Conservation (phyloP, 345 rosid genomes). For the Turritis glabra region DNA sequence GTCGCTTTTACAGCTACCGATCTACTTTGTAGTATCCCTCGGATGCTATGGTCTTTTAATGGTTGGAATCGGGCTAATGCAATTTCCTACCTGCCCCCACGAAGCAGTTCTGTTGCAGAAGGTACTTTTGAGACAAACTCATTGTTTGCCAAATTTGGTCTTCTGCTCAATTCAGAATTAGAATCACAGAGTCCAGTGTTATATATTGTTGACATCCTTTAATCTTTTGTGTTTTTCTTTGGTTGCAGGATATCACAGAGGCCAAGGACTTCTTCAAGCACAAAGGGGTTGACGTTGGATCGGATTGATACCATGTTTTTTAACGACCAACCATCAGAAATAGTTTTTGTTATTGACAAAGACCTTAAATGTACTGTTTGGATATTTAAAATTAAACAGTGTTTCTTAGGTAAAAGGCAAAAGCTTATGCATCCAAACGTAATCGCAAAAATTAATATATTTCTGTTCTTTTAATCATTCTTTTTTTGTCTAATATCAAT, state of each 20-base stretch:
- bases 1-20: slow-evolving; percentile 48
- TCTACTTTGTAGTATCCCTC: slow-evolving; percentile 64
- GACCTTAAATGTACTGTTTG: background rate
- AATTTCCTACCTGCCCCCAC: slow-evolving; percentile 75
- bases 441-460: background rate
- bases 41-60: slow-evolving; percentile 80
- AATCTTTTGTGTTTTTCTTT: background rate
- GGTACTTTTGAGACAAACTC: slow-evolving; percentile 37
- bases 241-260: slow-evolving; percentile 72
- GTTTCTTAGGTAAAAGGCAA: background rate
- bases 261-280: slow-evolving; percentile 68
- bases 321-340: background rate
- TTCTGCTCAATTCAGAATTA: background rate
- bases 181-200: background rate
- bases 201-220: background rate
- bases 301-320: slow-evolving; percentile 35
- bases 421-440: background rate
- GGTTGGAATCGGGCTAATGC: slow-evolving; percentile 75
- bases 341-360: background rate
- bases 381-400: too few species aligned
- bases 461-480: background rate
- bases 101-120: slow-evolving; percentile 67
- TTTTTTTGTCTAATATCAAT: slow-evolving; percentile 13
- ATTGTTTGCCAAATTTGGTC: background rate
- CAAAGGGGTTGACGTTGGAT: slow-evolving; percentile 69